Conservation (phyloP, 75 land plant genomes). For the Pinus albicaulis region DNA sequence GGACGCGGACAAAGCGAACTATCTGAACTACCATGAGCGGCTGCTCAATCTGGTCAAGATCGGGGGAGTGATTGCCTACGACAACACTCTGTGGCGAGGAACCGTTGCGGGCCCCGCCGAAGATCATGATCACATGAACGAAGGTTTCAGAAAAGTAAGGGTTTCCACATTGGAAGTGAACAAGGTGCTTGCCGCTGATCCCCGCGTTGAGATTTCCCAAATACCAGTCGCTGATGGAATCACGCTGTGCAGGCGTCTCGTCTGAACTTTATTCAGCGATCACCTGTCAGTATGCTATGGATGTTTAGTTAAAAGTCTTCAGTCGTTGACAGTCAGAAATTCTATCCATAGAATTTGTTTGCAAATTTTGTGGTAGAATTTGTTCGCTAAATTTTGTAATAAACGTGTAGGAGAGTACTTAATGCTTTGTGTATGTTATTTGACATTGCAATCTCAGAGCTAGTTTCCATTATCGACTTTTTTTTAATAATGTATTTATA, state of each 20-base stretch:
- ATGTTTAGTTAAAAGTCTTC: too few relatives aligned
- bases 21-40: constrained; percentile 68
- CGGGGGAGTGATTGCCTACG: constrained; percentile 83
- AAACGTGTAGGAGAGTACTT: too few relatives aligned
- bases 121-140: constrained; percentile 24
- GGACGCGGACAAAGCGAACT: constrained; percentile 85
- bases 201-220: constrained; percentile 68
- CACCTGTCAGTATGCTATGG: too few relatives aligned
- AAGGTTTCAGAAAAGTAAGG: constrained; percentile 28
- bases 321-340: too few relatives aligned
- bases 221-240: constrained; percentile 81
- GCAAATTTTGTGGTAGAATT: too few relatives aligned
- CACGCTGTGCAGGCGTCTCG: constrained; percentile 66
- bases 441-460: too few relatives aligned
- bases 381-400: too few relatives aligned
- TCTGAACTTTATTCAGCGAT: too few relatives aligned
- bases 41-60: constrained; percentile 65
- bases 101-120: constrained; percentile 52
- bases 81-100: constrained; percentile 90
- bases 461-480: too few relatives aligned
- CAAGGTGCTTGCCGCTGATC: constrained; percentile 57
- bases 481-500: too few relatives aligned
- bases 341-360: too few relatives aligned
- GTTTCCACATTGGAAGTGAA: constrained; percentile 55
- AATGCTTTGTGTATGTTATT: too few relatives aligned